These are phyloP conservation scores for Pseudopithomyces maydicus DNA, from an alignment of 2,329 filamentous ascomycete genomes.

Conservation along the genomic window DNA sequence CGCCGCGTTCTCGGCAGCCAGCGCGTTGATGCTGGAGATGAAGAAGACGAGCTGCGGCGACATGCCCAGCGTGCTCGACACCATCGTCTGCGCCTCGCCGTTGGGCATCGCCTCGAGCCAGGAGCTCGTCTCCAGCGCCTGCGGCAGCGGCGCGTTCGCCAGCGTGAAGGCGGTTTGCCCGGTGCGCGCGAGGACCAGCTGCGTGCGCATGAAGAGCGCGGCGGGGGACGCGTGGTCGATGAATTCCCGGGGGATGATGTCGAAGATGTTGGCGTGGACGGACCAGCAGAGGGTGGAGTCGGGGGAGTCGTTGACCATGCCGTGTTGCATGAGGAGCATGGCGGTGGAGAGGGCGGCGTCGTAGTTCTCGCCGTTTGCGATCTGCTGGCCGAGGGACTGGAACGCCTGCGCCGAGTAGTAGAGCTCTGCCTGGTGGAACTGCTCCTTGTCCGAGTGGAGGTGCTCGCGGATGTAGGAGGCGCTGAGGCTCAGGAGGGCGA, in stretches of 20 bases:
- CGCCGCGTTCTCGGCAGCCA: slow-evolving; percentile 20
- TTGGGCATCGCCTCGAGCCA: slow-evolving; percentile 30
- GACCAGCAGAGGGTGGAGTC: slow-evolving; percentile 40
- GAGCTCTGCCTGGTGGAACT: slow-evolving; percentile 37
- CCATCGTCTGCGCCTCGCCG: slow-evolving; percentile 24
- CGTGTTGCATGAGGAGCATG: slow-evolving; percentile 42
- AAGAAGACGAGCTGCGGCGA: slow-evolving; percentile 36
- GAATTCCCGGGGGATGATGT: slow-evolving; percentile 29
- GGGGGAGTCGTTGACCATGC: slow-evolving; percentile 28
- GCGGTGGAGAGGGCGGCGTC: slow-evolving; percentile 38
- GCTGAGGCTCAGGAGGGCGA: slow-evolving; percentile 37
- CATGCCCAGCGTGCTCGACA: slow-evolving; percentile 31
- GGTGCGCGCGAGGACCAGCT: slow-evolving; percentile 35
- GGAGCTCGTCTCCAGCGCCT: slow-evolving; percentile 29
- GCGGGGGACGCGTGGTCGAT: slow-evolving; percentile 31
- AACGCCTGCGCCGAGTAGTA: slow-evolving; percentile 41
- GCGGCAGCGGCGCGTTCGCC: slow-evolving; percentile 21
- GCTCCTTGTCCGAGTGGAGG: slow-evolving; percentile 31
- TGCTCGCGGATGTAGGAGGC: slow-evolving; percentile 40
- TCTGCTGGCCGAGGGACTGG: slow-evolving; percentile 33
- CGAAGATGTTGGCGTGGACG: slow-evolving; percentile 38
- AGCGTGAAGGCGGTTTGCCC: slow-evolving; percentile 29
- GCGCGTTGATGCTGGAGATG: slow-evolving; percentile 34
- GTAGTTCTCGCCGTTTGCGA: slow-evolving; percentile 31
- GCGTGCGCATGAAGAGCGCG: slow-evolving; percentile 35